Base-by-base conservation (phyloP, 2,329 filamentous ascomycete species). In the Calonectria pauciramosa region DNA sequence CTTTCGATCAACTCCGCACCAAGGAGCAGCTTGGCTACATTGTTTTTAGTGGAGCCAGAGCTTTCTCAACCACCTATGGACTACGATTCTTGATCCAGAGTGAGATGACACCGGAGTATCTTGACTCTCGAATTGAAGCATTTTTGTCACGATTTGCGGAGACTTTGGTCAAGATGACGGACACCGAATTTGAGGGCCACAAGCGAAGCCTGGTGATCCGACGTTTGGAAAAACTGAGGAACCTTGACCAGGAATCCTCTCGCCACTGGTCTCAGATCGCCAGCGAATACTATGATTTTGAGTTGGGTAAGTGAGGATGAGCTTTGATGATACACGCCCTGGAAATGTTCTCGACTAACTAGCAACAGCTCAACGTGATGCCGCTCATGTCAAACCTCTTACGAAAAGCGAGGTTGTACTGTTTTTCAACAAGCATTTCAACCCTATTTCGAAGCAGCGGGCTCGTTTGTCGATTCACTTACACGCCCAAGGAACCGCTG, bases 21-120 rank as follows among this genome's bases (percentile, higher is more conserved):
- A 98, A 99, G 85, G 96, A 99, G 84, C 96, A 99, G 86, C 93
- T 99, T 9, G 97, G 97, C 16, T 99, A 99, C 80, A 95, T 99
- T 68, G 96, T 99, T 0, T 98, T 96, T 85, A 96, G 94, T 64
- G 95, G 95, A 34, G 89, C 92, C 14, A 89, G 93, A 49, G 90
- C 91, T 68, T 92, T 94, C 70, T 87, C 92, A n/a, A 96, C 94
- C 0, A 96, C 94, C 0, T 93, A 95, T 80, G 95, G 95, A 1
- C 97, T 97, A 85, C 91, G 96, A 8, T 94, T 99, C 77, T 91
- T 99, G 75, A 95, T 99, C 36, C 97, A 99, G 87, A 98, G 95
- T 82, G 96, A 99, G 86, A 94, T 94, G 82, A 92, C 93, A 3
- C 94, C 95, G 0, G 89, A 93, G 52, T 99, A 97, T 81, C 88